Base-by-base conservation (phyloP, 768 basidiomycete genomes). In the Hygrocybe coccinea region DNA sequence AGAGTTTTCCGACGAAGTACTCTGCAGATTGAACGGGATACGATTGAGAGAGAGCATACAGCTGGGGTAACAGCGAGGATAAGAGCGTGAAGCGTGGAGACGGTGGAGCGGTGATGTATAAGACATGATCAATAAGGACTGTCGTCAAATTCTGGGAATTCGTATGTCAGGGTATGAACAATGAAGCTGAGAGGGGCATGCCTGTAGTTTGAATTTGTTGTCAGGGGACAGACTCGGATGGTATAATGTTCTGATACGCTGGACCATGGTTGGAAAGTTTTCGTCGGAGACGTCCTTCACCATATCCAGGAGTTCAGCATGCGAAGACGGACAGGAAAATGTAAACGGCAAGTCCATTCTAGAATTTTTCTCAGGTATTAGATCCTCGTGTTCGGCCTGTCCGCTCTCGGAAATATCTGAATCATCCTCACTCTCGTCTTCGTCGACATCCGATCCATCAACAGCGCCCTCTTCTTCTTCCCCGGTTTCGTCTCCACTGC, bases 201-300 rank as follows among this genome's bases (percentile, higher is more conserved):
- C 95, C 82, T 95, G 91, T 19, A 98, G 75, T 71, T 90, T 97
- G 67, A 81, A 79, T 65, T 94, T 97, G 75, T 99, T 98, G 17
- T 90, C 93, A 17, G 86, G 82, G 1, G 82, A 85, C n/a, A 98
- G 75, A 65, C 91, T 95, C 1, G 95, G 89, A 65, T 99, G 97
- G 65, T 97, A 86, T 7, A 98, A 72, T 1, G 91, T 80, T 10
- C 95, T 83, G 45, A 98, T 94, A 43, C 97, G 87, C 64, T 97
- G 87, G 35, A 97, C 76, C 1, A 97, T 91, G 0, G 76, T 84
- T 3, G 85, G 81, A 1, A 95, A 67, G 57, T 95, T 87, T 24
- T 81, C 73, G 41, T 91, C 88, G 14, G 82, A 76, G 15, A 94
- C 68, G 38, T 77, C 78, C 17, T 87, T 81, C 2, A 97, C 67